A percentile compares a stretch with the other conserved stretches of the same genome.
Conservation (phyloP, 176 grass and related monocot genomes). For the Oryza punctata region DNA sequence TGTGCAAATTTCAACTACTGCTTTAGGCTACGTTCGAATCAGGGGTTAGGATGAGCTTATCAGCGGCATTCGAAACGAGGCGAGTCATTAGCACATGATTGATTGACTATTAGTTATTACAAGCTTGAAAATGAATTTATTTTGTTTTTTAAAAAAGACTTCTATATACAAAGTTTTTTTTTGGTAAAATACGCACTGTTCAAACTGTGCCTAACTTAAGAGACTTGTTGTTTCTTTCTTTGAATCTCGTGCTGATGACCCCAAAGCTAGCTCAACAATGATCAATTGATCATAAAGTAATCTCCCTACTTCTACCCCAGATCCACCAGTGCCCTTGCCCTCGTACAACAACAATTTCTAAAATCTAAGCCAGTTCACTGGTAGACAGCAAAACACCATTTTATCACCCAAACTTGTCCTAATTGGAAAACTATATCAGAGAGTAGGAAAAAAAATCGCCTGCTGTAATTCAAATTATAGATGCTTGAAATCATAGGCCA, state of each 20-base stretch:
- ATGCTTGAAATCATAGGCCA: not conserved
- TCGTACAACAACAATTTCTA: constrained; percentile 20
- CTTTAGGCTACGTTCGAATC: not conserved
- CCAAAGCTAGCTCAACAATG: not conserved
- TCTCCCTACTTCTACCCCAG: not conserved
- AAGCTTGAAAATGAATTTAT: too few relatives aligned
- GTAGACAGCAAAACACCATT: constrained; percentile 19
- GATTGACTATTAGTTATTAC: too few relatives aligned
- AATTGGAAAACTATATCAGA: not conserved
- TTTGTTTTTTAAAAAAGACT: too few relatives aligned
- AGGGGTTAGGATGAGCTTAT: too few relatives aligned
- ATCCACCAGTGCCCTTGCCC: not conserved
- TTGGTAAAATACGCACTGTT: too few relatives aligned
- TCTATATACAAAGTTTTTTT: too few relatives aligned
- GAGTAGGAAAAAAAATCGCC: not conserved
- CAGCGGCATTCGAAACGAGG: too few relatives aligned
- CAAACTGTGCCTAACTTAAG: not conserved
- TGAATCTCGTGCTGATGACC: not conserved
- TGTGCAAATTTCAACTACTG: not conserved
- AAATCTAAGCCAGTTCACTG: not conserved
- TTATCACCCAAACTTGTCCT: not conserved
- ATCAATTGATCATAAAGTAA: not conserved
- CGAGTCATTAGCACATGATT: too few relatives aligned
- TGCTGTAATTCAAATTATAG: not conserved
- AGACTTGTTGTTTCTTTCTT: not conserved